Percentiles rank a stretch among this genome's conserved stretches.
phyloP scores from a whole-genome alignment of 2,329 filamentous ascomycete species.

The Endoconidiophora polonica region DNA sequence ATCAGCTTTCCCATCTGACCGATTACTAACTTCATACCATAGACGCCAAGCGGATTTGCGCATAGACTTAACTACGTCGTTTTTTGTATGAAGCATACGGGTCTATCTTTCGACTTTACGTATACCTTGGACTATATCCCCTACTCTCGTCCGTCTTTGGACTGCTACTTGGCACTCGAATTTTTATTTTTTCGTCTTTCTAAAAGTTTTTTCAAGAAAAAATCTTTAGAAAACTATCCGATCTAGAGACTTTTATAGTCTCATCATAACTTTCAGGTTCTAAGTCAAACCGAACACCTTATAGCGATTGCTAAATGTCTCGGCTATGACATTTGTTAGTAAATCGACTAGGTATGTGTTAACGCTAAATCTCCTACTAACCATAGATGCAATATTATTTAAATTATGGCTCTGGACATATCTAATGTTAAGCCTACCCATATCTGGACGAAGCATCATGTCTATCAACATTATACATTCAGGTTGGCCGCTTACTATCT shows the following conservation, averaged over 20 bases:
- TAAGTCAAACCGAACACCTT: too few species aligned
- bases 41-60: constrained; percentile 9
- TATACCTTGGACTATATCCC: not conserved
- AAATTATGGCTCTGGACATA: not conserved
- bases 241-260: too few species aligned
- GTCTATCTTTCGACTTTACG: not conserved
- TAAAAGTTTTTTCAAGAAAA: not conserved
- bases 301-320: too few species aligned
- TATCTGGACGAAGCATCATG: too few species aligned
- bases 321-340: too few species aligned
- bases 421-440: too few species aligned
- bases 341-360: not conserved
- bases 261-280: too few species aligned
- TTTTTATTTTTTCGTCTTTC: constrained; percentile 1
- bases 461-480: too few species aligned
- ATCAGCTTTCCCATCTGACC: not conserved
- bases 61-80: not conserved
- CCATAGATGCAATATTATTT: not conserved
- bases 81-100: not conserved
- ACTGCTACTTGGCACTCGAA: not conserved
- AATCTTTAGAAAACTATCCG: too few species aligned
- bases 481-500: too few species aligned
- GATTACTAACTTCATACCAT: not conserved
- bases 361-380: not conserved
- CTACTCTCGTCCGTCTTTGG: not conserved